Percentiles rank a stretch among this genome's conserved stretches.
Conservation (phyloP, 2,329 filamentous ascomycete species). For the Cladophialophora immunda region DNA sequence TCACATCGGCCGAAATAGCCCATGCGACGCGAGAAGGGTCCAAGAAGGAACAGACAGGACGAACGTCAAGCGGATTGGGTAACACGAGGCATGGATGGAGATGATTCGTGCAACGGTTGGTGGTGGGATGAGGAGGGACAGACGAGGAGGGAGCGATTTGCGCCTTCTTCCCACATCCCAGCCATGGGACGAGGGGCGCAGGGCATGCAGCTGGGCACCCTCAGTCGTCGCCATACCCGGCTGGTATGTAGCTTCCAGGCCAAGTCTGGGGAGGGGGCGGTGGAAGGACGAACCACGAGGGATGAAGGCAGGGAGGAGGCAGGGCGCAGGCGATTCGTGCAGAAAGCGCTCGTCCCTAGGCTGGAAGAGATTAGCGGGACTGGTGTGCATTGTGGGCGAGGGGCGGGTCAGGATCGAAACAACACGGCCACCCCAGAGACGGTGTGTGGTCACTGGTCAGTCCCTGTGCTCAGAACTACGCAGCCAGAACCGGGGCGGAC, state of each 20-base stretch:
- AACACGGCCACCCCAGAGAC: not conserved
- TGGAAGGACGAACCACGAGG: conserved; percentile 3
- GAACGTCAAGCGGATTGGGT: conserved; percentile 18
- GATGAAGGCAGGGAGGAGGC: conserved; percentile 7
- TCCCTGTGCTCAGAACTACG: conserved; percentile 19
- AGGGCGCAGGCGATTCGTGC: conserved; percentile 24
- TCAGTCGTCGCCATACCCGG: not conserved
- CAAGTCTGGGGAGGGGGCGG: conserved; percentile 13
- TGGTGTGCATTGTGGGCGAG: not conserved
- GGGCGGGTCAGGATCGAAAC: conserved; percentile 17
- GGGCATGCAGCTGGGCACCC: conserved; percentile 6
- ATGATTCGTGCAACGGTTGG: conserved; percentile 9
- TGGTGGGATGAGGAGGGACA: conserved; percentile 6
- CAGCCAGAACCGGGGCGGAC: not conserved
- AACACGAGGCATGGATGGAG: not conserved
- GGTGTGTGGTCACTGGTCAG: not conserved
- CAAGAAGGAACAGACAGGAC: not conserved
- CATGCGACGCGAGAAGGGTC: conserved; percentile 5
- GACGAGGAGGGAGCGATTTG: not conserved
- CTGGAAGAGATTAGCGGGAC: conserved; percentile 27
- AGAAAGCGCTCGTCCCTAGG: conserved; percentile 34
- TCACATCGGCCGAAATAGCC: not conserved
- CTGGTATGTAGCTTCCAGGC: conserved; percentile 17
- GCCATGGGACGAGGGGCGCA: conserved; percentile 3
- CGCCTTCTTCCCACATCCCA: conserved; percentile 8